Conservation (phyloP, 805 yeast species). For the Yarrowia alimentaria region DNA sequence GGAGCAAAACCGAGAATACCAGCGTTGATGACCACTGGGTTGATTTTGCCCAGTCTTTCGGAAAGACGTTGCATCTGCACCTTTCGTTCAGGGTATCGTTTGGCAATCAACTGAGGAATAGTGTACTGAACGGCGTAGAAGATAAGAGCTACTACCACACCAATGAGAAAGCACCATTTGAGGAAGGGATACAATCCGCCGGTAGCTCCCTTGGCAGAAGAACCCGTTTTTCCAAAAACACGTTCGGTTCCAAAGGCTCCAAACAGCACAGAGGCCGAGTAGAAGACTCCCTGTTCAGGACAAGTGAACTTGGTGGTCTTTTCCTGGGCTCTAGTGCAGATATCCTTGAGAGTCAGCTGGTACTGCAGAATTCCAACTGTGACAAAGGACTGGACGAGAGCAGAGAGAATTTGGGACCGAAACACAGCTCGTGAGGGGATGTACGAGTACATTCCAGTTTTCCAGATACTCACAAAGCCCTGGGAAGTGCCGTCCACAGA, state of each 20-base stretch:
- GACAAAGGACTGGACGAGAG: constrained; percentile 42
- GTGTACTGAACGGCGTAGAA: constrained; percentile 15
- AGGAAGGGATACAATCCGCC: constrained; percentile 58
- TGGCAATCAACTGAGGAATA: constrained; percentile 30
- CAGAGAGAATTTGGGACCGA: constrained; percentile 43
- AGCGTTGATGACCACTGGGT: constrained; percentile 47
- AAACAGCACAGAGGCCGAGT: constrained; percentile 53
- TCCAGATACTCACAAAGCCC: constrained; percentile 54
- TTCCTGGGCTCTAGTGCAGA: constrained; percentile 36
- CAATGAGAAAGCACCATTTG: constrained; percentile 63
- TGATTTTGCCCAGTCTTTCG: constrained; percentile 34
- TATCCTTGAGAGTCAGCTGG: constrained; percentile 38
- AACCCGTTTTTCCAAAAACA: constrained; percentile 36
- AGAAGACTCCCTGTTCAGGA: constrained; percentile 44
- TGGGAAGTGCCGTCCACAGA: constrained; percentile 60
- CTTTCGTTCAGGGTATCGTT: constrained; percentile 27
- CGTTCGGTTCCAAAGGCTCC: constrained; percentile 61
- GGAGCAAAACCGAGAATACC: constrained; percentile 45
- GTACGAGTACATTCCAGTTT: constrained; percentile 48
- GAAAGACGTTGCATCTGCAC: constrained; percentile 34
- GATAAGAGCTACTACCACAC: constrained; percentile 36
- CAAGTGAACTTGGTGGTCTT: constrained; percentile 45
- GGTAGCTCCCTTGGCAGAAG: neutral
- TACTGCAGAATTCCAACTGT: constrained; percentile 39
- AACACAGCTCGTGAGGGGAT: constrained; percentile 46